Conservation (phyloP, 768 basidiomycete species). For the Obba rivulosa region DNA sequence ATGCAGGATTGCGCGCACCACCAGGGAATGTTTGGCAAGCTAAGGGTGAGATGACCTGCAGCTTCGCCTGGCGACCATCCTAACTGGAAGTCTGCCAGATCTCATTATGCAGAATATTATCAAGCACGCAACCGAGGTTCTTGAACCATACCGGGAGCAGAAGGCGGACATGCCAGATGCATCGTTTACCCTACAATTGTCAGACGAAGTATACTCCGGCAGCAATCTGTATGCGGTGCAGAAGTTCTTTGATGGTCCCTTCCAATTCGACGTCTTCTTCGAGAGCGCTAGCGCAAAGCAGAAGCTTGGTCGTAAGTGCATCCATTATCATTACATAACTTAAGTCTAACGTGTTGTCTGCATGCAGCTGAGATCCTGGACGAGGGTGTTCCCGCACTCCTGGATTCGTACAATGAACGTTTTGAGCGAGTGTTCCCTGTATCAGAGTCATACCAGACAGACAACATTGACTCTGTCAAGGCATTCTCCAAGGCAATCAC, state of each 20-base stretch:
- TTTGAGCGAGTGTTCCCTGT: conserved; percentile 72
- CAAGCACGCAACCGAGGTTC: conserved; percentile 47
- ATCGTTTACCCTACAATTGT: conserved; percentile 69
- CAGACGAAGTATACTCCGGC: conserved; percentile 64
- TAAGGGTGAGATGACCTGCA: conserved; percentile 45
- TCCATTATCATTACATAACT: conserved; percentile 1
- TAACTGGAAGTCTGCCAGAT: conserved; percentile 36
- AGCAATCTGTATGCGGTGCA: conserved; percentile 88
- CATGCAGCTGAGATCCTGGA: conserved; percentile 51
- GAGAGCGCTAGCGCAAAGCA: conserved; percentile 69
- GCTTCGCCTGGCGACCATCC: background rate
- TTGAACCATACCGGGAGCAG: conserved; percentile 50
- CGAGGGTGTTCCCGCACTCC: conserved; percentile 62
- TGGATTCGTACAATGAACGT: conserved; percentile 53
- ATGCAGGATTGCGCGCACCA: conserved; percentile 54
- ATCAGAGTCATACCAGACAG: conserved; percentile 45
- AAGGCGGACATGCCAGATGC: conserved; percentile 61
- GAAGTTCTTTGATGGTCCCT: conserved; percentile 77
- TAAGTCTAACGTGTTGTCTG: background rate
- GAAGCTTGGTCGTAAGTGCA: conserved; percentile 31
- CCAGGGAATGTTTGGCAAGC: conserved; percentile 78
- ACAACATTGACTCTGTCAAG: conserved; percentile 45
- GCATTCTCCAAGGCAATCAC: conserved; percentile 86
- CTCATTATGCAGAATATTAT: conserved; percentile 56
- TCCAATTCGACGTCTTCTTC: conserved; percentile 87